Conservation (phyloP, 2,329 filamentous ascomycete genomes). For the Fusarium musae region DNA sequence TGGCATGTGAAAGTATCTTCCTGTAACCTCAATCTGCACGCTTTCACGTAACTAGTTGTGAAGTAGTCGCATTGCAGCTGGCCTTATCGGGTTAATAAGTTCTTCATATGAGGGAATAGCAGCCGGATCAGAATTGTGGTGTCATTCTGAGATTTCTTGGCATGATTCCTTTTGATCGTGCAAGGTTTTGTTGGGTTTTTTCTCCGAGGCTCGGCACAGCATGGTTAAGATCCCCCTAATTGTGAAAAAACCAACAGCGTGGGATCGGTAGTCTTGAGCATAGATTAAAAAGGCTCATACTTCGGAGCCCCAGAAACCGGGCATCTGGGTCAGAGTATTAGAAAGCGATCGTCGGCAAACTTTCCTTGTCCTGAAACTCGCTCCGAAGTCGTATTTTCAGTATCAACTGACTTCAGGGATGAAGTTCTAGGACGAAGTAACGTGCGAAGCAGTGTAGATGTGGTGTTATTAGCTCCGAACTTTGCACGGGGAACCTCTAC, state of each 20-base stretch:
- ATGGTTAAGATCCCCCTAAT: constrained; percentile 13
- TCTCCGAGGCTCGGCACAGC: constrained; percentile 16
- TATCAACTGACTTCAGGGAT: constrained; percentile 21
- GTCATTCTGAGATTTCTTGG: constrained; percentile 11
- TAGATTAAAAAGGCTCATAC: constrained; percentile 6
- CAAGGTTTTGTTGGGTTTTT: constrained; percentile 1
- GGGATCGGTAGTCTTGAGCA: constrained; percentile 23
- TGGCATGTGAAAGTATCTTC: constrained; percentile 17
- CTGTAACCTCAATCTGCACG: background rate
- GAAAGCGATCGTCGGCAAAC: constrained; percentile 31
- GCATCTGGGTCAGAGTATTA: constrained; percentile 32
- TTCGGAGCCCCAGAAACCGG: constrained; percentile 28
- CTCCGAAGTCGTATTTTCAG: constrained; percentile 33
- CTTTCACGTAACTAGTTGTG: background rate
- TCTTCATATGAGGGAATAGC: constrained; percentile 17
- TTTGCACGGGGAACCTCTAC: constrained; percentile 8
- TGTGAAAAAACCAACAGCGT: constrained; percentile 13
- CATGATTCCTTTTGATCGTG: constrained; percentile 10
- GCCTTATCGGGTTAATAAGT: constrained; percentile 5
- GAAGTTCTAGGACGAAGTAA: constrained; percentile 11
- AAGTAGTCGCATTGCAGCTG: constrained; percentile 7
- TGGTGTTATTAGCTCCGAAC: constrained; percentile 31
- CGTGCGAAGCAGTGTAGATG: constrained; percentile 8
- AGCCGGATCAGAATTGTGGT: constrained; percentile 10
- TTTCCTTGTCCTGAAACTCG: constrained; percentile 38